Percentiles rank a stretch among this genome's conserved stretches.
phyloP scores from a whole-genome alignment of 2,329 filamentous ascomycete species.

The Botryotinia narcissicola region DNA sequence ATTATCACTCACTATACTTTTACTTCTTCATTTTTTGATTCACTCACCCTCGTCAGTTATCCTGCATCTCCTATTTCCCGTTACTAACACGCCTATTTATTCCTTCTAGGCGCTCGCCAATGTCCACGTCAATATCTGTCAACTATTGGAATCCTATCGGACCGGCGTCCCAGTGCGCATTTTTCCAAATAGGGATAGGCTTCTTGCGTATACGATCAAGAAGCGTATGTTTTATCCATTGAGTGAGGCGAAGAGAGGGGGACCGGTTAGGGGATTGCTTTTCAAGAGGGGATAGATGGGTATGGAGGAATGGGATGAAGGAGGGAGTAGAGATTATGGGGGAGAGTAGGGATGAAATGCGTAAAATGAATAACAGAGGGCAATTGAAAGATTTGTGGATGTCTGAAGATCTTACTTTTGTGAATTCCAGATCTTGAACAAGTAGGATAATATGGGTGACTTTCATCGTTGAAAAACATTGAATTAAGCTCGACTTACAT shows the following conservation, averaged over 20 bases:
- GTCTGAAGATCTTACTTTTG: not conserved
- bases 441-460: not conserved
- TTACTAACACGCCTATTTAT: not conserved
- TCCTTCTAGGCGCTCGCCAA: not conserved
- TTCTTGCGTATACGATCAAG: not conserved
- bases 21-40: not conserved
- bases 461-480: not conserved
- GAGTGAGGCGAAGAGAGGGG: not conserved
- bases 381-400: not conserved
- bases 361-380: not conserved
- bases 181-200: not conserved
- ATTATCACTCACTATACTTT: not conserved
- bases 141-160: not conserved
- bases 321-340: not conserved
- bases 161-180: not conserved
- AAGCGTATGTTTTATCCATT: not conserved
- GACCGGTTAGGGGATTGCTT: not conserved
- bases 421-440: not conserved
- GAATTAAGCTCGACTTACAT: not conserved
- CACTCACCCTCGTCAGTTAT: not conserved
- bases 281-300: not conserved
- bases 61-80: not conserved
- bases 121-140: slow-evolving; percentile 2
- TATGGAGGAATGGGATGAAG: not conserved
- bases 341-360: not conserved